A percentile compares a stretch with the other conserved stretches of the same genome.
Evolutionary conservation across 106 monocot species (phyloP).

Genomic region (Vanilla planifolia): DNA sequence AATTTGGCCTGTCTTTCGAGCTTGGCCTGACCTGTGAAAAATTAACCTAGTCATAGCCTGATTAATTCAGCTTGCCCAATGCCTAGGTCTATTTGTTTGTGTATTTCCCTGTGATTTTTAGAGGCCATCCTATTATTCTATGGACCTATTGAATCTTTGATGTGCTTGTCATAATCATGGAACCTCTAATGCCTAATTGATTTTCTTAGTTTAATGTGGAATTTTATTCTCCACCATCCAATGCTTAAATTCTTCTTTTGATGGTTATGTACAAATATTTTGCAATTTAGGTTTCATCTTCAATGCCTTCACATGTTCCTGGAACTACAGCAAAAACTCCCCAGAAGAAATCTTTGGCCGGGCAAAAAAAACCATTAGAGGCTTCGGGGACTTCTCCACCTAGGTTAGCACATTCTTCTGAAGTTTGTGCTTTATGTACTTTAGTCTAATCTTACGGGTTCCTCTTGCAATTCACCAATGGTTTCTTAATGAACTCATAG

Average conservation of each 20-base stretch:
- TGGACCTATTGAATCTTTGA: too few relatives aligned
- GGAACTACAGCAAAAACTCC: slow-evolving; percentile 30
- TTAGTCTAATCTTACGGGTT: neutral
- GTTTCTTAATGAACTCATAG: slow-evolving; percentile 22
- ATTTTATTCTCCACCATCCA: neutral
- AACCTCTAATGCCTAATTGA: too few relatives aligned
- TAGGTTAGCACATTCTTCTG: slow-evolving; percentile 19
- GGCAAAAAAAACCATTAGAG: slow-evolving; percentile 53
- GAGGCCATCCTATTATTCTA: too few relatives aligned
- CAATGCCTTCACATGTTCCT: slow-evolving; percentile 11
- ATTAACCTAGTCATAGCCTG: too few relatives aligned
- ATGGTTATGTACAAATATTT: slow-evolving; percentile 1
- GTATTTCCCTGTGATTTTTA: too few relatives aligned
- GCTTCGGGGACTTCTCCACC: slow-evolving; percentile 18
- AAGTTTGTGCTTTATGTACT: neutral
- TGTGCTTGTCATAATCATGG: too few relatives aligned
- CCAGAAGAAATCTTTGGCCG: slow-evolving; percentile 35
- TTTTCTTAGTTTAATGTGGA: neutral
- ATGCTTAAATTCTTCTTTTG: neutral
- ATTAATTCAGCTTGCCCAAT: too few relatives aligned
- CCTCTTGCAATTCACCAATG: too few relatives aligned
- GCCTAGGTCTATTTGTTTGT: too few relatives aligned
- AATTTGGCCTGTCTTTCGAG: too few relatives aligned
- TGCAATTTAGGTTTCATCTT: slow-evolving; percentile 20
- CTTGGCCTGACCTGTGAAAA: too few relatives aligned